phyloP scores from a whole-genome alignment of 768 basidiomycete species.

The Xerocomus potaroensis region DNA sequence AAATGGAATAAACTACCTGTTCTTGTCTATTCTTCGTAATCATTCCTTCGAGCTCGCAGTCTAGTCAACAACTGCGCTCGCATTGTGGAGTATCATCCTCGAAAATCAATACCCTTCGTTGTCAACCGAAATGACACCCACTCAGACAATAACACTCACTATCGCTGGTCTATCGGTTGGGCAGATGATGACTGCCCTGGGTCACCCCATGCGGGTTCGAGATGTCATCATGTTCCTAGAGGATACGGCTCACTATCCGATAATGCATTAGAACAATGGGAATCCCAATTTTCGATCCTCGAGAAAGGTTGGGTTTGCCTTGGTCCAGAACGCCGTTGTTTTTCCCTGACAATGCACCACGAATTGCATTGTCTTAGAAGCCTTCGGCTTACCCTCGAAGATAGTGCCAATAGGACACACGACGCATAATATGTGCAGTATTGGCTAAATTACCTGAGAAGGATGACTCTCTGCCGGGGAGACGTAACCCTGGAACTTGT shows the following conservation, averaged over 20 bases:
- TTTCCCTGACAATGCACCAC: constrained; percentile 36
- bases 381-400: constrained; percentile 23
- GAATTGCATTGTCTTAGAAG: constrained; percentile 35
- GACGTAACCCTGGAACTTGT: constrained; percentile 46
- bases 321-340: constrained; percentile 28
- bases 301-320: constrained; percentile 24
- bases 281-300: constrained; percentile 19
- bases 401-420: constrained; percentile 10
- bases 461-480: constrained; percentile 42
- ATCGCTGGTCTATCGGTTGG: constrained; percentile 18
- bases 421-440: constrained; percentile 32
- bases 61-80: constrained; percentile 20
- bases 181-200: constrained; percentile 23
- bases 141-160: constrained; percentile 1
- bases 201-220: constrained; percentile 24
- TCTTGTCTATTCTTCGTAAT: neutral
- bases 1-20: neutral
- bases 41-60: constrained; percentile 17
- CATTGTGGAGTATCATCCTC: constrained; percentile 18
- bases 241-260: constrained; percentile 24
- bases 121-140: constrained; percentile 2
- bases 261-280: constrained; percentile 19
- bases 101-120: neutral
- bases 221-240: constrained; percentile 24
- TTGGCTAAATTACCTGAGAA: constrained; percentile 47